Evolutionary conservation across 306 rosid genomes (phyloP), one percentile per base, ranked within the genome.

Genomic region (Hippophae tibetana): DNA sequence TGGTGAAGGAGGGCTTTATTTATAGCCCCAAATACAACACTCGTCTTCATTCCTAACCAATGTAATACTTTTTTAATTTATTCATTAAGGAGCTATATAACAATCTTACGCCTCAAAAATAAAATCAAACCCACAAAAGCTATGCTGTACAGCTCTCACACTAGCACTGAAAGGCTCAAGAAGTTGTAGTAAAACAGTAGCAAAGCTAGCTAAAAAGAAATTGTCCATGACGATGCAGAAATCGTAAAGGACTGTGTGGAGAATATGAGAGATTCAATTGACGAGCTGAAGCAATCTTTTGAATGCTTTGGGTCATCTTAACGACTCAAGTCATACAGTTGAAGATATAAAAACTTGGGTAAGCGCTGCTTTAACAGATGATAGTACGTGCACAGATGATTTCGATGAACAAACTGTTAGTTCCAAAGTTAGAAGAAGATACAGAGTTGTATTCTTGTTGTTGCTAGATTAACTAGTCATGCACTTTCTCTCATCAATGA

Each of bases 161-260:
- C 60, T 77, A 2, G 74, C 89, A 3, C 67, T 71, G 0, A 57
- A 48, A 12, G 74, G 76, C 0, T 64, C 93, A 0, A 12, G 10
- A 0, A 60, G 52, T 1, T 70, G 79, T 1, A 63, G 54, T 18
- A 64, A 82, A 5, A 23, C 54, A 1, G 49, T 79, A n/a, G 48
- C 79, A 13, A 53, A 65, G 47, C 26, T 78, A 9, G 38, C 64
- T 1, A 63, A 60, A 5, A 49, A 0, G 1, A 43, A 48, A 5
- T 8, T 67, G n/a, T 42, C 74, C 6, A 6, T 3, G 31, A 42
- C 0, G 88, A 75, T 0, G 42, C 38, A 12, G 41, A 9, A 31
- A 77, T 68, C 2, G 40, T 84, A 1, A 10, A 57, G 40, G 97
- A 86, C 25, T 89, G 97, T 40, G 4, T 59, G 1, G 64, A 65